Conservation (phyloP, 345 rosid species). For the Excoecaria agallocha region DNA sequence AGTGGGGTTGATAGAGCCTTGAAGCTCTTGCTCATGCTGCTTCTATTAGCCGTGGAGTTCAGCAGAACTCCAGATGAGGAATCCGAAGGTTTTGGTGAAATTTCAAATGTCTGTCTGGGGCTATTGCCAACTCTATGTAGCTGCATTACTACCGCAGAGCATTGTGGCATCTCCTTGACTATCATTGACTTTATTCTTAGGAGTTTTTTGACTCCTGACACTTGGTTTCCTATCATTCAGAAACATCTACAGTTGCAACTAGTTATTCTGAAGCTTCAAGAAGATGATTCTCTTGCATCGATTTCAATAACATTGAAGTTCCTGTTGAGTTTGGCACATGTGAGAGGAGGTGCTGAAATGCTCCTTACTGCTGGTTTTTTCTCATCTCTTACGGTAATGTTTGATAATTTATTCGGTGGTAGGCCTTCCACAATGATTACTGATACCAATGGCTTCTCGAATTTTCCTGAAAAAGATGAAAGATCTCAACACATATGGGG, state of each 20-base stretch:
- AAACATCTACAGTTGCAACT: conserved; percentile 61
- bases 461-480: conserved; percentile 44
- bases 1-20: conserved; percentile 41
- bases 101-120: conserved; percentile 64
- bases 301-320: conserved; percentile 58
- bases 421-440: conserved; percentile 36
- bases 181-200: conserved; percentile 56
- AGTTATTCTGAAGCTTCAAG: conserved; percentile 63
- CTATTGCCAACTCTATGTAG: conserved; percentile 72
- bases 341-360: conserved; percentile 83
- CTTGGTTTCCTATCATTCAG: conserved; percentile 78
- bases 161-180: conserved; percentile 58
- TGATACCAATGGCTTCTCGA: conserved; percentile 31
- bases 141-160: conserved; percentile 51
- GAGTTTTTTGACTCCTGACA: conserved; percentile 59
- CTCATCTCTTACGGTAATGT: conserved; percentile 58
- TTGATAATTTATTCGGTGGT: conserved; percentile 47
- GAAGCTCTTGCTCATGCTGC: conserved; percentile 61
- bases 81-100: conserved; percentile 50
- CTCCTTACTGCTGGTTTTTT: conserved; percentile 71
- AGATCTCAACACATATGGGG: conserved; percentile 69
- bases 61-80: conserved; percentile 32
- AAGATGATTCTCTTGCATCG: conserved; percentile 44
- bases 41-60: conserved; percentile 52
- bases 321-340: conserved; percentile 71